Conservation (phyloP, 75 land plant genomes). For the Cryptomeria japonica region DNA sequence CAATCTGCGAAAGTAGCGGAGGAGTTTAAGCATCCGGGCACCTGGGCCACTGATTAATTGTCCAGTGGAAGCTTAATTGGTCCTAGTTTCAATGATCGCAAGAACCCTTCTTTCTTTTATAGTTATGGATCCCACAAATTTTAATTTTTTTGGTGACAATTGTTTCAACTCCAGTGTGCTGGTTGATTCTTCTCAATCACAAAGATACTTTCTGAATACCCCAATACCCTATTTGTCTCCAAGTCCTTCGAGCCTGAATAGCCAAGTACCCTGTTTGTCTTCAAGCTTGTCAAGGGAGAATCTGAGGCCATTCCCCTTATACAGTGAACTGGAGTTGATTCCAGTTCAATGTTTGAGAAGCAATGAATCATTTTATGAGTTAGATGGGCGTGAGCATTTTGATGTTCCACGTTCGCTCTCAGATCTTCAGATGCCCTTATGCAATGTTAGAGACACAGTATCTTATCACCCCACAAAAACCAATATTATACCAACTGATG, state of each 20-base stretch:
- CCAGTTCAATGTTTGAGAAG: not conserved
- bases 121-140: not conserved
- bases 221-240: not conserved
- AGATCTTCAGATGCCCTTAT: not conserved
- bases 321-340: not conserved
- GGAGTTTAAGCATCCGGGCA: constrained; percentile 1
- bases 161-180: not conserved
- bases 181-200: not conserved
- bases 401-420: not conserved
- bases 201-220: not conserved
- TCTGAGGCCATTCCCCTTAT: not conserved
- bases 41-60: not conserved
- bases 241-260: not conserved
- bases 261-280: not conserved
- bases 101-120: not conserved
- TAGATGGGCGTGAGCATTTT: not conserved
- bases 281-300: not conserved
- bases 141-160: not conserved
- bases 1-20: not conserved
- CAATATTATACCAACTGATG: not conserved
- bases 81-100: not conserved
- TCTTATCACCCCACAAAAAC: not conserved
- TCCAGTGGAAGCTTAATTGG: not conserved
- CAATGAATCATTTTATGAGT: not conserved
- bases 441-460: not conserved